A percentile compares a stretch with the other conserved stretches of the same genome.
Conservation (phyloP, 2,329 filamentous ascomycete species). For the Bipolaris oryzae region DNA sequence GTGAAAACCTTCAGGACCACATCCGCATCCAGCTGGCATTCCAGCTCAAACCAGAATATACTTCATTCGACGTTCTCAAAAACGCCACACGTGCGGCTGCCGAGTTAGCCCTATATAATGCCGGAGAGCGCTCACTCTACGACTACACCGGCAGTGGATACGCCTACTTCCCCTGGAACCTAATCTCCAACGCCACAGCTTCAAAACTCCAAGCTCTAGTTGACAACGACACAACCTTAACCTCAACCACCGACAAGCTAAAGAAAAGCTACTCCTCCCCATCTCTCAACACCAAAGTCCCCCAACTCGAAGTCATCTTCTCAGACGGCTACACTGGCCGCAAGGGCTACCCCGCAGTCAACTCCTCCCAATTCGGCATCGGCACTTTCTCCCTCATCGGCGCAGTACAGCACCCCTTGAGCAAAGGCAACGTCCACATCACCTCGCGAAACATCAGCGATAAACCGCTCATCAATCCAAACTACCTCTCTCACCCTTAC, state of each 20-base stretch:
- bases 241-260: slow-evolving; percentile 22
- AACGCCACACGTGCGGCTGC: slow-evolving; percentile 45
- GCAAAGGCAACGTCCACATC: slow-evolving; percentile 37
- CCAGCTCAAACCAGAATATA: slow-evolving; percentile 30
- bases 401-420: slow-evolving; percentile 45
- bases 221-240: slow-evolving; percentile 21
- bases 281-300: slow-evolving; percentile 36
- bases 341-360: slow-evolving; percentile 42
- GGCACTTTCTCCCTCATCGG: slow-evolving; percentile 44
- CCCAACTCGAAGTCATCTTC: slow-evolving; percentile 54
- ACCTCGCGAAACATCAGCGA: slow-evolving; percentile 27
- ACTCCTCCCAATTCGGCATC: slow-evolving; percentile 34
- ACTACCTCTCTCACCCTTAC: slow-evolving; percentile 36
- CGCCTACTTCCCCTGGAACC: slow-evolving; percentile 52
- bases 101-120: slow-evolving; percentile 49
- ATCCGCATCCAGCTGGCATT: slow-evolving; percentile 36
- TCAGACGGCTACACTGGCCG: slow-evolving; percentile 55
- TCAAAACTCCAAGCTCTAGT: slow-evolving; percentile 45
- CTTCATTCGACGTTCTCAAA: slow-evolving; percentile 31
- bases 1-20: slow-evolving; percentile 45
- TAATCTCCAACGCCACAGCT: slow-evolving; percentile 43
- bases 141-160: slow-evolving; percentile 52
- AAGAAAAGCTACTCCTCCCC: slow-evolving; percentile 46
- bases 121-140: slow-evolving; percentile 44
- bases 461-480: slow-evolving; percentile 38